phyloP scores from a whole-genome alignment of 2,329 filamentous ascomycete species.

The Clarireedia hainanense region DNA sequence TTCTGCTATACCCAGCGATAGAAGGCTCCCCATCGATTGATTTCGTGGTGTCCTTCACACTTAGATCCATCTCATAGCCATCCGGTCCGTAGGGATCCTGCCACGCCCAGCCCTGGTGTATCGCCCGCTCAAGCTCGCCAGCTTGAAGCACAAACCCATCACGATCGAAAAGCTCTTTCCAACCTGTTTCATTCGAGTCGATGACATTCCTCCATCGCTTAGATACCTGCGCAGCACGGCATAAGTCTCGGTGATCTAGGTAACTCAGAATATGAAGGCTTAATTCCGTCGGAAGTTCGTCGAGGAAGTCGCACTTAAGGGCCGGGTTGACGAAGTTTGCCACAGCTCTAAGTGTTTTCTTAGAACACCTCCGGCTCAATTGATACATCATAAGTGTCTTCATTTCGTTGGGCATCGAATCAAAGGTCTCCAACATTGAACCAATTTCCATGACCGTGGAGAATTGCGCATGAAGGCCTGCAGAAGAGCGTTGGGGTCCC shows the following conservation, averaged over 20 bases:
- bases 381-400: conserved; percentile 98
- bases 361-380: conserved; percentile 77
- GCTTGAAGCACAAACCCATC: conserved; percentile 74
- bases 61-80: conserved; percentile 75
- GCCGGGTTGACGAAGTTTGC: conserved; percentile 89
- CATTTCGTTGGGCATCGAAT: conserved; percentile 82
- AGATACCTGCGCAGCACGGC: conserved; percentile 84
- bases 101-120: conserved; percentile 94
- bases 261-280: conserved; percentile 82
- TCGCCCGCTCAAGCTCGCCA: conserved; percentile 78
- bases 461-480: conserved; percentile 18
- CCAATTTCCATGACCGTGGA: conserved; percentile 67
- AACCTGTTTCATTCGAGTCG: conserved; percentile 88
- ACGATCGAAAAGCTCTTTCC: conserved; percentile 83
- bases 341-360: conserved; percentile 82
- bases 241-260: conserved; percentile 78
- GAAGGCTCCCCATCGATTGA: conserved; percentile 44
- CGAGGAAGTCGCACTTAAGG: conserved; percentile 87
- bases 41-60: conserved; percentile 40
- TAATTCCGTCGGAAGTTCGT: conserved; percentile 75
- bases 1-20: conserved; percentile 9
- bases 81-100: conserved; percentile 73
- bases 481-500: conserved; percentile 18
- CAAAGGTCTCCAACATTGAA: conserved; percentile 80
- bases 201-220: conserved; percentile 88